Percentiles rank a stretch among this genome's conserved stretches.
Evolutionary conservation across 495 filamentous ascomycete species (phyloP).

Genomic region (Hypoxylon cercidicola): DNA sequence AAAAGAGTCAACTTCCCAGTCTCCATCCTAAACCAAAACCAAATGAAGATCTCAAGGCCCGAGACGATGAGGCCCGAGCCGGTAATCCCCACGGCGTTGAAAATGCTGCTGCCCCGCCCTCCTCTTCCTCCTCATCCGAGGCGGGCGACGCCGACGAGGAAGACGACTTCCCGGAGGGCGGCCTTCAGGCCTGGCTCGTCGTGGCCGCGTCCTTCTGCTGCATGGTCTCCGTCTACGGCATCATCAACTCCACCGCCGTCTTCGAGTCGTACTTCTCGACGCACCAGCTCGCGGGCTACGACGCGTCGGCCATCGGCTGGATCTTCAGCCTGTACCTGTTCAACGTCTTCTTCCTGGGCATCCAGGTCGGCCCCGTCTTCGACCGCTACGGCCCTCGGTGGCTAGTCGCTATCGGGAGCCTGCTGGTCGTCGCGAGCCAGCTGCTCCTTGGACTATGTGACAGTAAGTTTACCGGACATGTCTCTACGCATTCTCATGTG

Average conservation of each 20-base stretch:
- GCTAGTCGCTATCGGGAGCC: conserved; percentile 63
- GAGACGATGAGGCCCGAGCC: conserved; percentile 16
- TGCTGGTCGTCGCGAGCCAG: conserved; percentile 63
- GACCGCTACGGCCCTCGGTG: conserved; percentile 67
- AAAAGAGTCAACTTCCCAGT: conserved; percentile 35
- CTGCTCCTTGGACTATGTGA: conserved; percentile 63
- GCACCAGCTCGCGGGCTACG: conserved; percentile 66
- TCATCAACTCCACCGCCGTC: conserved; percentile 70
- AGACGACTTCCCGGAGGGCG: conserved; percentile 68
- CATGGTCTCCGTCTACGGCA: conserved; percentile 71
- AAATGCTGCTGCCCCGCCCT: conserved; percentile 6
- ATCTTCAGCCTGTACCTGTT: conserved; percentile 72
- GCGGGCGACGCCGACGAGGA: conserved; percentile 26
- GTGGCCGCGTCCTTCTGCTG: conserved; percentile 68
- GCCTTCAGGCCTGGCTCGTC: conserved; percentile 68
- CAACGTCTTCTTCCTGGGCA: conserved; percentile 70
- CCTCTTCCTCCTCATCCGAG: conserved; percentile 20
- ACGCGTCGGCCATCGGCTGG: conserved; percentile 69
- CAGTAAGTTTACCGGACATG: conserved; percentile 48
- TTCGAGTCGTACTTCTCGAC: conserved; percentile 71
- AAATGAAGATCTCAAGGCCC: neutral
- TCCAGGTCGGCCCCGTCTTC: conserved; percentile 75
- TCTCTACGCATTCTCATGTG: too few species aligned
- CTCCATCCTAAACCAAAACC: conserved; percentile 15
- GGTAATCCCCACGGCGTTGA: conserved; percentile 21